Evolutionary conservation across 176 grass and related monocot genomes (phyloP).

Genomic region (Thinopyrum elongatum): DNA sequence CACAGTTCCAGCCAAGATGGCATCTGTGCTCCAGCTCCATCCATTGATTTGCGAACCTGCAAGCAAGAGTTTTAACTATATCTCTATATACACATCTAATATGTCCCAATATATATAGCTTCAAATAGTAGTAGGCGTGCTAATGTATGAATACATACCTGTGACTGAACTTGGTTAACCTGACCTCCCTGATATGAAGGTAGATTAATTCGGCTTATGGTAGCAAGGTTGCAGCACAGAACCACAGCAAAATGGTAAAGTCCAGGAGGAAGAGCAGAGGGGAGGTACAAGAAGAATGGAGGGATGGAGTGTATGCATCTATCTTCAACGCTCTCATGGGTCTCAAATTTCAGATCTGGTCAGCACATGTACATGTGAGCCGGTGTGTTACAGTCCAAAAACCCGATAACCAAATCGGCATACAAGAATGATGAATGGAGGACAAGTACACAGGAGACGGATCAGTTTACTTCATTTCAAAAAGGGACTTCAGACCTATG

Average conservation of each 20-base stretch:
- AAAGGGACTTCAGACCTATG: no score
- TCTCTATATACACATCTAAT: neutral
- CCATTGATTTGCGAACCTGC: neutral
- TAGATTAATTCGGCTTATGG: neutral
- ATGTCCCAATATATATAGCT: neutral
- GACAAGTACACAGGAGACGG: no score
- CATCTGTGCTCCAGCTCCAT: neutral
- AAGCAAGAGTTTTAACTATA: neutral
- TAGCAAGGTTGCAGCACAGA: neutral
- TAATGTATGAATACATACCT: neutral
- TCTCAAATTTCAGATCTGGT: no score
- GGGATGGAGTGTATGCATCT: neutral
- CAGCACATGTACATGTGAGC: no score
- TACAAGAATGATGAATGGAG: no score
- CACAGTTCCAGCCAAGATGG: neutral
- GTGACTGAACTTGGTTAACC: neutral
- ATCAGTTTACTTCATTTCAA: no score
- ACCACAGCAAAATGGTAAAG: neutral
- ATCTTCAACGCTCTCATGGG: no score
- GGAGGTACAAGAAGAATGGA: neutral
- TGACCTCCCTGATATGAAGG: neutral
- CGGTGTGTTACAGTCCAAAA: fast-evolving
- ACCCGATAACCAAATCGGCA: no score
- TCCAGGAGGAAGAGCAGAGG: neutral
- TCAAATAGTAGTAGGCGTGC: neutral